Base-by-base conservation (phyloP, 2,329 filamentous ascomycete genomes). In the Claviceps sp. region DNA sequence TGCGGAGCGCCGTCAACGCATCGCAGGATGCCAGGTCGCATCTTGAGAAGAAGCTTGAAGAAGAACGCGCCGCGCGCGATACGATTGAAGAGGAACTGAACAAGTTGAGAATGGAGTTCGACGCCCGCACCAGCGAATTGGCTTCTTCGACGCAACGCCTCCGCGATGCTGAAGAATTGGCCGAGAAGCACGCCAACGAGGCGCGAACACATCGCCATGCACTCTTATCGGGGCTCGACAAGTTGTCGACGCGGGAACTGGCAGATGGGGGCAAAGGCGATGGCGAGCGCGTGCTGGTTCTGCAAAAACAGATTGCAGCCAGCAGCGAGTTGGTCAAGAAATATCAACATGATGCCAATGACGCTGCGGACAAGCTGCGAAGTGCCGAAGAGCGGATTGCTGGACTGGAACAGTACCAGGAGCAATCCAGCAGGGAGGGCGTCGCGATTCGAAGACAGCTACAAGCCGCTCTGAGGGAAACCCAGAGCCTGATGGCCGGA, bases 371-470 rank as follows among this genome's bases (percentile, higher is more conserved):
- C 63, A 94, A 90, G 65, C 75, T 98, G 50, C 85, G 93, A 50
- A 85, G 85, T 54, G 93, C 93, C 3, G 94, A 98, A 69, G 94
- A 97, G 71, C 84, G 93, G 43, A 97, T 98, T 65, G 94, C 93
- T 5, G 93, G 93, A 6, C 77, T 98, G 3, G 93, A 98, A 67
- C 88, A 89, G 30, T 97, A 97, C 66, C 93, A 98, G 69, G 93
- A 98, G 64, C 93, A 98, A 68, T 86, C 90, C 4, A 97, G 90
- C 67, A 81, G 93, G 45, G 94, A 98, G 67, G 89, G 89, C 48
- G 82, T 98, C 51, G 81, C 84, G 38, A 88, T 97, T 58, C 82
- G 93, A 51, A 84, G 93, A 63, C 91, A 97, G 63, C 77, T 98
- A 50, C 93, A 97, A 65, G 77, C 82, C 26, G 82, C 87, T 4